Base-by-base conservation (phyloP, 2,329 filamentous ascomycete species). In the Penicillium sp. region DNA sequence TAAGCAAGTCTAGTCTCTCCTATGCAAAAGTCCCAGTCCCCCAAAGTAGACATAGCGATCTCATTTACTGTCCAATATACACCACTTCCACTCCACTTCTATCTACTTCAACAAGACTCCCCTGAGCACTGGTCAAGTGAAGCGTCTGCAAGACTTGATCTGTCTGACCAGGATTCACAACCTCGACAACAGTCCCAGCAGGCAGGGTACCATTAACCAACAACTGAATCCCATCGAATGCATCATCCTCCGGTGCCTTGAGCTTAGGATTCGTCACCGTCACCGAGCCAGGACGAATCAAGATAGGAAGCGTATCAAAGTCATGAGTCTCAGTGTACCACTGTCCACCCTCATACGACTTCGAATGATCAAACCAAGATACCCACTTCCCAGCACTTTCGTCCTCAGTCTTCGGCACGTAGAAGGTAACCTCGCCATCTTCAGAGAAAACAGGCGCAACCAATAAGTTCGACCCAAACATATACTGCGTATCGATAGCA, bases 401-500 rank as follows among this genome's bases (percentile, higher is more conserved):
- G 81, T 83, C 83, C 81, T 68, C 70, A 73, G 56, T 83, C 77
- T 68, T 71, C 66, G 64, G 84, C 77, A 67, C 83, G 72, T 92
- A 92, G 72, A 90, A 89, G 58, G 88, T 84, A 0, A 88, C 87
- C 38, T 83, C 82, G 0, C 86, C 87, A 1, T 81, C 80, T 71
- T 89, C 85, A 11, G 84, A 82, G 62, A 89, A 89, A 1, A 90
- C 79, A 1, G 88, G 88, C 1, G 87, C 86, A 5, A 87, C 85
- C 7, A 92, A 76, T 37, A 92, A 74, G 54, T 81, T 82, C 16
- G 82, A 81, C 2, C 89, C 89, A n/a, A 92, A 79, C 85, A 92
- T 89, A 75, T 90, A 92, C 72, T 91, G 87, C 35, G 86, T 84
- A 73, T 92, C 89, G 49, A 90, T 80, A 55, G 80, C 82, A 84